phyloP scores from a whole-genome alignment of 495 filamentous ascomycete genomes.

The Xylaria palmicola region DNA sequence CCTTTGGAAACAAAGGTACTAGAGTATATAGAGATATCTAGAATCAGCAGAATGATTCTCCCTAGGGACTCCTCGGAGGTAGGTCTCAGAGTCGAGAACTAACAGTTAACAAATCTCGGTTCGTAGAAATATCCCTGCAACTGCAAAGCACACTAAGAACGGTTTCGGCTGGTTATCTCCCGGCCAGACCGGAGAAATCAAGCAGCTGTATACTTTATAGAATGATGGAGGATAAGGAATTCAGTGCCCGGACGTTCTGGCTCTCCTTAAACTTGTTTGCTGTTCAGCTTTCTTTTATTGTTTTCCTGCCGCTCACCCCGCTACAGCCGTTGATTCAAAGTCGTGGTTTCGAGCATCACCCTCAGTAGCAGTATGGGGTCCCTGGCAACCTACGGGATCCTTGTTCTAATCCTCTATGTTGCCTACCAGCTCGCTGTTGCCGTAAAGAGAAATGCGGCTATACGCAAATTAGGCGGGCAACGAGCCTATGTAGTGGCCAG shows the following conservation, averaged over 20 bases:
- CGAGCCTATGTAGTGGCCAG: not conserved
- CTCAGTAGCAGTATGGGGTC: not conserved
- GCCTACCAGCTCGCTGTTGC: not conserved
- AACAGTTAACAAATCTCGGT: not conserved
- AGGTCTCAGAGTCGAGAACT: no score
- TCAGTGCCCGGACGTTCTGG: no score
- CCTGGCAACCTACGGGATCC: not conserved
- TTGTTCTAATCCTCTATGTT: not conserved
- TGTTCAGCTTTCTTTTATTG: no score
- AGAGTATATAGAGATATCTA: no score
- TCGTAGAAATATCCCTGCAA: not conserved
- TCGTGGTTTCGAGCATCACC: constrained; percentile 4
- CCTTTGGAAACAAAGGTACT: no score
- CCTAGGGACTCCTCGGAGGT: no score
- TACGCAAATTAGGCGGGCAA: constrained; percentile 4
- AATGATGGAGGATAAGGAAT: not conserved
- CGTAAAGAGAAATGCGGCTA: constrained; percentile 1
- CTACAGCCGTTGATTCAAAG: no score
- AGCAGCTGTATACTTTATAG: not conserved
- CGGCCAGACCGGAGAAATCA: not conserved
- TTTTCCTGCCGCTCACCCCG: no score
- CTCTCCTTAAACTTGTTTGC: no score
- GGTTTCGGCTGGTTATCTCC: not conserved
- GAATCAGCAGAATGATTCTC: no score
- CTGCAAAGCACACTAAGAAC: not conserved